Conservation (phyloP, 2,329 filamentous ascomycete genomes). For the Exophiala lecanii-corni region DNA sequence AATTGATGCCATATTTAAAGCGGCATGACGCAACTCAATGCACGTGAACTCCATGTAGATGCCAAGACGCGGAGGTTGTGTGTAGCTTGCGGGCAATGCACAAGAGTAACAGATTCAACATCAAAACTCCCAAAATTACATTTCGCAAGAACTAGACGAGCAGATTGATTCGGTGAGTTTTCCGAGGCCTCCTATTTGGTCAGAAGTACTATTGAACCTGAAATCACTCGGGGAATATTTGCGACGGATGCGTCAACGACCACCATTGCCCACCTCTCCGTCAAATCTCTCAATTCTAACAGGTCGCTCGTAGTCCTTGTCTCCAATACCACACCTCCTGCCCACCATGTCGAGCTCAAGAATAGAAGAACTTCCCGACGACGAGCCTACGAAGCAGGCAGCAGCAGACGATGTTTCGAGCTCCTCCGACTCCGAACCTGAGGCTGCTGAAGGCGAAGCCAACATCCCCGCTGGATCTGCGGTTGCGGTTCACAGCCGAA, state of each 20-base stretch:
- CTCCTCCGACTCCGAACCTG: conserved; percentile 47
- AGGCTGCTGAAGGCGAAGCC: conserved; percentile 43
- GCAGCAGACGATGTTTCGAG: conserved; percentile 65
- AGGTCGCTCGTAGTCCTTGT: background rate
- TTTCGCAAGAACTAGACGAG: conserved; percentile 2
- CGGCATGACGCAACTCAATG: too few relatives aligned
- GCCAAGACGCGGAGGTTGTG: background rate
- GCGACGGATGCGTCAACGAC: too few relatives aligned
- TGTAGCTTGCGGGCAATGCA: conserved; percentile 9
- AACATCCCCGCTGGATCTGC: conserved; percentile 77
- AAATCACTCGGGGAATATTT: background rate
- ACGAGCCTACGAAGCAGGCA: conserved; percentile 74
- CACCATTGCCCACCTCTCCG: background rate
- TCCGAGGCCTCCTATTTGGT: background rate
- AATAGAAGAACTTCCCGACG: conserved; percentile 95
- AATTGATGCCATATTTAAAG: too few relatives aligned
- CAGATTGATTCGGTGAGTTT: conserved; percentile 3
- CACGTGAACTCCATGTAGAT: too few relatives aligned
- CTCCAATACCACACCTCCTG: conserved; percentile 35
- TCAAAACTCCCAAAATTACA: conserved; percentile 9
- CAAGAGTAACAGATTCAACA: conserved; percentile 3
- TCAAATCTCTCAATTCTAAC: background rate
- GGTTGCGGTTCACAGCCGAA: conserved; percentile 92
- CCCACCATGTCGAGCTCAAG: conserved; percentile 94
- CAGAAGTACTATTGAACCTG: too few relatives aligned